Evolutionary conservation across 495 filamentous ascomycete genomes (phyloP), one percentile per base, ranked within the genome.

Genomic region (Aspergillus avenaceus): DNA sequence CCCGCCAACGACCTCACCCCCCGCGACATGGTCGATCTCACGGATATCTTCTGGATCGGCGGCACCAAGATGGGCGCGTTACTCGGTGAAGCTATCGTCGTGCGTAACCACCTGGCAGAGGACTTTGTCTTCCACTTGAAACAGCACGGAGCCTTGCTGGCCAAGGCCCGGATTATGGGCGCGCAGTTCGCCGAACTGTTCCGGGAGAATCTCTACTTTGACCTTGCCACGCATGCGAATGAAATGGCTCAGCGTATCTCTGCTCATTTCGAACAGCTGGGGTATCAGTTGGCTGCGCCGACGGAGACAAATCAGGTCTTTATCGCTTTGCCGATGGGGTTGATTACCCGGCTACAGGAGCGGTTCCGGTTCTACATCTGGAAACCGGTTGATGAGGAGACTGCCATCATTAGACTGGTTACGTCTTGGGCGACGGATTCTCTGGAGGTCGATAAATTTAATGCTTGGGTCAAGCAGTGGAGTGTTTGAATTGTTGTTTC

Each of bases 1-100:
- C 58, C 52, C 45, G 53, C 48, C 25, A 66, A 67, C 12, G 65
- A 71, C 36, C 50, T 71, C 46, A 65, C 63, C 2, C 59, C 67
- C 3, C 55, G 58, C 4, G 72, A 75, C 41, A 58, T 75, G 19
- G 64, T 70, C 11, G 65, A 73, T 8, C 41, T 64, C 9, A 63
- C 61, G 0, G 70, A 75, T 50, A 70, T 75, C 9, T 75, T 75
- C 54, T 75, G 72, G 72, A 68, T 75, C 25, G 72, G 72, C 11
- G 72, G 72, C 0, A 75, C 72, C 19, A 75, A 75, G 50, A 64
- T 65, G 34, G 72, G 72, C 13, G 70, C 70, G 0, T 44, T 75
- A 21, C 58, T 75, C 32, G 72, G 72, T 7, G 72, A 75, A 45
- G 72, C 69, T 0, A 70, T 75, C 31, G 67, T 75, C 8, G 64